Evolutionary conservation across 1,284 basidiomycete species (phyloP).

Genomic region (Marasmius fiardii): DNA sequence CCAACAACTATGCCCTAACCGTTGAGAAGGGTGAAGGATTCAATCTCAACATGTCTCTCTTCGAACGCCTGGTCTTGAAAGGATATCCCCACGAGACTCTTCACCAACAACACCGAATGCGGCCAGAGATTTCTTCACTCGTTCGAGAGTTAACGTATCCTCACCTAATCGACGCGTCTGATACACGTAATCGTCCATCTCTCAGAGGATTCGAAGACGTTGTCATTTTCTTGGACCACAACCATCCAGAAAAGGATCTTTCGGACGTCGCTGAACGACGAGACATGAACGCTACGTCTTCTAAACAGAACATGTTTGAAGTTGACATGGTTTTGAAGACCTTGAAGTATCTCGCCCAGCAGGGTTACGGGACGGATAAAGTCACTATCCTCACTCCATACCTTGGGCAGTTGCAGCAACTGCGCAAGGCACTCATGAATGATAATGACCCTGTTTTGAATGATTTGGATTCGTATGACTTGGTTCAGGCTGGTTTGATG

Average conservation of each 20-base stretch:
- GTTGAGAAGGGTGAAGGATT: constrained; percentile 64
- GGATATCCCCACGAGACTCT: constrained; percentile 59
- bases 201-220: constrained; percentile 54
- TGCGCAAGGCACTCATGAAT: constrained; percentile 39
- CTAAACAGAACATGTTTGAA: constrained; percentile 60
- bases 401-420: constrained; percentile 56
- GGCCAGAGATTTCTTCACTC: constrained; percentile 62
- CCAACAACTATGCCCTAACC: constrained; percentile 57
- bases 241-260: constrained; percentile 48
- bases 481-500: constrained; percentile 52
- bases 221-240: constrained; percentile 52
- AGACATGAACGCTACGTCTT: constrained; percentile 46
- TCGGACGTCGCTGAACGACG: constrained; percentile 35
- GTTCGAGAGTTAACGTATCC: constrained; percentile 61
- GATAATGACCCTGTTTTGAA: constrained; percentile 58
- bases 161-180: constrained; percentile 52
- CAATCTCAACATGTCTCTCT: constrained; percentile 61
- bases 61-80: constrained; percentile 62
- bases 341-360: constrained; percentile 59
- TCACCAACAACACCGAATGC: constrained; percentile 62
- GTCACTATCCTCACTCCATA: constrained; percentile 67
- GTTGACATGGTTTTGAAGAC: constrained; percentile 62
- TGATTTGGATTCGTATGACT: constrained; percentile 57
- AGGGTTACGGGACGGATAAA: constrained; percentile 58
- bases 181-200: constrained; percentile 43